These are phyloP conservation scores for Selaginella tamariscina DNA, from an alignment of 75 land plant species.

Conservation along the genomic window DNA sequence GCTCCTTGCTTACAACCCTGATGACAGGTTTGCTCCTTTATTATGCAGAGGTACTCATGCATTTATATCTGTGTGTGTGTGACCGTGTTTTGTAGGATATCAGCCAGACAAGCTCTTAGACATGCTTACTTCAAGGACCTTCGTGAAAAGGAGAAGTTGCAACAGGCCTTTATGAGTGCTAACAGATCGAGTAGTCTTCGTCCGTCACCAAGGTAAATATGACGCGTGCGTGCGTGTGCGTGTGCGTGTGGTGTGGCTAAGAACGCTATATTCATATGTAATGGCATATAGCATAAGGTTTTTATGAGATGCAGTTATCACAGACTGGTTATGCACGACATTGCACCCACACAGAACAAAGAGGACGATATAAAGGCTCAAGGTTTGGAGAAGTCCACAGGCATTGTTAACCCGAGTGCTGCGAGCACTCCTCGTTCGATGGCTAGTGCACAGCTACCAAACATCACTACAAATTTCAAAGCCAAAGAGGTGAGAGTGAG, in stretches of 20 bases:
- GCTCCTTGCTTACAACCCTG: constrained; percentile 31
- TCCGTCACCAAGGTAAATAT: constrained; percentile 27
- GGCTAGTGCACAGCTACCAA: constrained; percentile 18
- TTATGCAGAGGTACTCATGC: too few species aligned
- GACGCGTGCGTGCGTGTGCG: too few species aligned
- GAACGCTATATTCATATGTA: too few species aligned
- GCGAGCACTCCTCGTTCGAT: constrained; percentile 26
- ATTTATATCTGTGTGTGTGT: too few species aligned
- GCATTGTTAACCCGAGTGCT: constrained; percentile 12
- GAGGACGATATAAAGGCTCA: constrained; percentile 14
- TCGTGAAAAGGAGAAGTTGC: constrained; percentile 30
- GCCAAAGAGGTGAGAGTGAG: constrained; percentile 33
- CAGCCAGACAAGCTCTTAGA: constrained; percentile 29
- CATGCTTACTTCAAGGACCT: constrained; percentile 33
- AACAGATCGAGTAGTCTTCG: constrained; percentile 20
- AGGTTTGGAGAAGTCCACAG: constrained; percentile 13
- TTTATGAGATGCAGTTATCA: not conserved
- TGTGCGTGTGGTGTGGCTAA: too few species aligned
- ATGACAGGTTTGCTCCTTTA: constrained; percentile 20
- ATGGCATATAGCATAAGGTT: not conserved
- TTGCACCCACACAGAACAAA: constrained; percentile 9
- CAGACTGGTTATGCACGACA: constrained; percentile 22
- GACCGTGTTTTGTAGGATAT: constrained; percentile 16
- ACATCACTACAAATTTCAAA: constrained; percentile 8
- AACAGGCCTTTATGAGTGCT: constrained; percentile 31